These are phyloP conservation scores for Anaeromyces robustus DNA, from an alignment of 192 early-diverging fungal genomes.

Conservation along the genomic window DNA sequence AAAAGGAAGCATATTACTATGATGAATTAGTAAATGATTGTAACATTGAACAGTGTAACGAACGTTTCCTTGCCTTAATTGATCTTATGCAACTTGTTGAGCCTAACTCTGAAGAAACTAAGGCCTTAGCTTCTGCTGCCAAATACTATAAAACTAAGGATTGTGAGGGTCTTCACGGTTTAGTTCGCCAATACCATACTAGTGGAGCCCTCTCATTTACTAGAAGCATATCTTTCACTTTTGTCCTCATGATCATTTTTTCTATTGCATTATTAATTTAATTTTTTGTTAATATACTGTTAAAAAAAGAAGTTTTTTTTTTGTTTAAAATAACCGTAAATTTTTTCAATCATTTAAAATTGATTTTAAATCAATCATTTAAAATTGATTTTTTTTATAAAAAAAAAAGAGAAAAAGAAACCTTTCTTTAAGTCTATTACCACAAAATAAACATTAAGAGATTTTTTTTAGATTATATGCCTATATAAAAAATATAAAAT, in stretches of 20 bases:
- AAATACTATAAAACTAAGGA: not conserved
- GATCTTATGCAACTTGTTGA: not conserved
- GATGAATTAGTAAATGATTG: not conserved
- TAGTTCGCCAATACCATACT: not conserved
- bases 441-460: too few relatives aligned
- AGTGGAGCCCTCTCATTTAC: not conserved
- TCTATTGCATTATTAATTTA: not conserved
- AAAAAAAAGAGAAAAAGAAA: too few relatives aligned
- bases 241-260: not conserved
- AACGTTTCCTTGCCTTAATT: not conserved
- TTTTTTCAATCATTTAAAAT: too few relatives aligned
- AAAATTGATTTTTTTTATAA: too few relatives aligned
- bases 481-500: too few relatives aligned
- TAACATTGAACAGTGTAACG: not conserved
- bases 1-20: not conserved
- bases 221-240: not conserved
- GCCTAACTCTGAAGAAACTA: not conserved
- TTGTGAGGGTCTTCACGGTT: not conserved
- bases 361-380: too few relatives aligned
- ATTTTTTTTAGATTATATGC: too few relatives aligned
- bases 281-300: not conserved
- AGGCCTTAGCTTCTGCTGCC: not conserved
- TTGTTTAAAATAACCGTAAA: too few relatives aligned
- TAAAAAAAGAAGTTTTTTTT: too few relatives aligned
- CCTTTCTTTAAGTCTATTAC: too few relatives aligned